Evolutionary conservation across 2,329 filamentous ascomycete species (phyloP), one percentile per base, ranked within the genome.

Genomic region (Waltergamsia citrina): DNA sequence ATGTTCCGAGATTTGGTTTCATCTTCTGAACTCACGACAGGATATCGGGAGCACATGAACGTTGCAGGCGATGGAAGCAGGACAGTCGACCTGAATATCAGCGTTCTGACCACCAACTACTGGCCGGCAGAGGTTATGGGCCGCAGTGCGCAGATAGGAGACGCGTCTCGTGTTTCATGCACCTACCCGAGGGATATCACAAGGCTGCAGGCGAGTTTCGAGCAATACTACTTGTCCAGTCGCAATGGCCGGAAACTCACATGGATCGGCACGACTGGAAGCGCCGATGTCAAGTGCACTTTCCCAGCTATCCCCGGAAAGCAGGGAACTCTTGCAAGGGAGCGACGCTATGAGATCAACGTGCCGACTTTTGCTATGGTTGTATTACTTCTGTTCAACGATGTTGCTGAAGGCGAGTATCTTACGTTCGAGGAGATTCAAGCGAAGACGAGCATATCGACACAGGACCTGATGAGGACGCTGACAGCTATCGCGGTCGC

Each of bases 1-100:
- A 96, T 98, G 87, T 95, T 98, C 65, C 88, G 87, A 59, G 92
- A 98, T 50, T 88, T 96, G 74, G 77, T 81, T 12, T 78, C 88
- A 10, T 95, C 88, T 0, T 78, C 81, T 35, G 90, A 94, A 43
- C 70, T 95, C 18, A 86, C 84, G 0, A 62, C 76, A 10, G 77
- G 73, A 36, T 96, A 93, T 62, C 81, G 80, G 43, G 70, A 73
- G 12, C 75, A 90, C 41, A 76, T 76, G 30, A 57, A 61, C 20
- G 60, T 56, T 20, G 56, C 75, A 8, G 56, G 71, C 53, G 56
- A 76, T 54, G 53, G 59, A 14, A 49, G 40, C 18, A 56, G 51
- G 43, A 50, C 75, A 20, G 75, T 90, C 19, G 92, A 96, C 30
- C 69, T 98, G 17, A 74, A 72, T 32, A 81, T 95, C 57, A 85